A percentile compares a stretch with the other conserved stretches of the same genome.
These are phyloP conservation scores for Lagerstroemia speciosa DNA, from an alignment of 345 rosid genomes.

Conservation along the genomic window DNA sequence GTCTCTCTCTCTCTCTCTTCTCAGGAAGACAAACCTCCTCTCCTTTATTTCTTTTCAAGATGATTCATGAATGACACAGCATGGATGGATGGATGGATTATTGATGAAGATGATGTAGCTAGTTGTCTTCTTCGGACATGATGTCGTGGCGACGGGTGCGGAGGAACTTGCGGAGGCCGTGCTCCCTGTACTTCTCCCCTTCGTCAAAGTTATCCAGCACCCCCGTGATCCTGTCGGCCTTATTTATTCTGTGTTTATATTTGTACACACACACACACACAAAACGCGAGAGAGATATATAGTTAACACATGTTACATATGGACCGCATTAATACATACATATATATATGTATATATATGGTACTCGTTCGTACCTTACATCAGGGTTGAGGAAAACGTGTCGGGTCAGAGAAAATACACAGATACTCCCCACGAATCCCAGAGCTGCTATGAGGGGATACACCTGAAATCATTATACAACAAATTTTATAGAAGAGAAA, in stretches of 20 bases:
- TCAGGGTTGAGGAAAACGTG: slow-evolving; percentile 85
- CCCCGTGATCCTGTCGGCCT: slow-evolving; percentile 71
- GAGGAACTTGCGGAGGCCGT: slow-evolving; percentile 54
- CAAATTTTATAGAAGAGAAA: too few relatives aligned
- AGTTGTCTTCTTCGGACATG: slow-evolving; percentile 29
- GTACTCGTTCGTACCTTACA: slow-evolving; percentile 60
- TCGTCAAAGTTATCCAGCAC: slow-evolving; percentile 67
- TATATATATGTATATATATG: neutral
- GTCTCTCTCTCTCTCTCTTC: too few relatives aligned
- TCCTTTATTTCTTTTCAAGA: too few relatives aligned
- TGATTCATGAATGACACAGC: too few relatives aligned
- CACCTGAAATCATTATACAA: slow-evolving; percentile 46
- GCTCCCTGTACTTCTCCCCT: slow-evolving; percentile 71
- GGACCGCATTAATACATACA: neutral
- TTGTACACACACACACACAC: too few relatives aligned
- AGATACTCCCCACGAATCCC: slow-evolving; percentile 74
- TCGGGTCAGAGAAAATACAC: slow-evolving; percentile 59
- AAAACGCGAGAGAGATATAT: too few relatives aligned
- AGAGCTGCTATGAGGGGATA: slow-evolving; percentile 85
- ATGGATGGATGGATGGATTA: too few relatives aligned
- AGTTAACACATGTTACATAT: neutral
- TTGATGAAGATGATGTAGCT: too few relatives aligned
- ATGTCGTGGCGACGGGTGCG: slow-evolving; percentile 71
- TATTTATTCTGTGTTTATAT: slow-evolving; percentile 61
- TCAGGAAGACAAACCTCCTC: too few relatives aligned